These are phyloP conservation scores for Postia placenta DNA, from an alignment of 768 basidiomycete genomes.

Conservation along the genomic window DNA sequence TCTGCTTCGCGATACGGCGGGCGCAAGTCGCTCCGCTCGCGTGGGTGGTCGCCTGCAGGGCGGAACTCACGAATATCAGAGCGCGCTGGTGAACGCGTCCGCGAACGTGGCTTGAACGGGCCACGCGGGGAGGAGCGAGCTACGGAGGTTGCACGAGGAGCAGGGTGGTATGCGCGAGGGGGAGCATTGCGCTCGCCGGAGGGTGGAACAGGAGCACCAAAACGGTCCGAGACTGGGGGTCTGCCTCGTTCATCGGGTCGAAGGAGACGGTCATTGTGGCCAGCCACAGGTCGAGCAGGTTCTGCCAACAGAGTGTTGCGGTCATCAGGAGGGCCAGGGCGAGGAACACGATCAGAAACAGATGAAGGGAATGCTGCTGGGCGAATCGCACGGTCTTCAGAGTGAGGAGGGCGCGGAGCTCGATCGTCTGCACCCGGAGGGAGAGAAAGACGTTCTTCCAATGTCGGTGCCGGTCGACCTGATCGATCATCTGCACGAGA, in stretches of 20 bases:
- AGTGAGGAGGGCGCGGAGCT: conserved; percentile 6
- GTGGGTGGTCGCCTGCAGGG: conserved; percentile 3
- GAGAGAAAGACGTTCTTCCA: conserved; percentile 20
- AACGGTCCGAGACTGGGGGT: conserved; percentile 14
- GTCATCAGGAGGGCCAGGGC: conserved; percentile 7
- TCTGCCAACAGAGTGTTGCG: conserved; percentile 9
- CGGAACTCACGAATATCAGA: conserved; percentile 7
- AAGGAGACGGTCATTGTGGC: conserved; percentile 5
- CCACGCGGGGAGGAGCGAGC: background rate
- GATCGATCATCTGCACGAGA: conserved; percentile 19
- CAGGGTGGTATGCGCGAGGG: conserved; percentile 1
- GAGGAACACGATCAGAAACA: conserved; percentile 8
- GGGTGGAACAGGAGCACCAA: conserved; percentile 4
- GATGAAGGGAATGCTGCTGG: conserved; percentile 7
- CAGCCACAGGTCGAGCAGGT: conserved; percentile 9
- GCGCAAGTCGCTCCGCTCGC: conserved; percentile 7
- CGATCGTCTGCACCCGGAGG: conserved; percentile 15
- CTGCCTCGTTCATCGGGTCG: conserved; percentile 22
- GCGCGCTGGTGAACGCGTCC: conserved; percentile 17
- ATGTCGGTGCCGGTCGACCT: conserved; percentile 11
- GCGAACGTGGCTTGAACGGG: conserved; percentile 13
- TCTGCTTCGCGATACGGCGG: conserved; percentile 14
- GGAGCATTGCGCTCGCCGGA: conserved; percentile 4
- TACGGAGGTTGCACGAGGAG: background rate
- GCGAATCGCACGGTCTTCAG: conserved; percentile 13